Evolutionary conservation across 1,284 basidiomycete genomes (phyloP), one percentile per base, ranked within the genome.

Genomic region (Ganoderma sinense): DNA sequence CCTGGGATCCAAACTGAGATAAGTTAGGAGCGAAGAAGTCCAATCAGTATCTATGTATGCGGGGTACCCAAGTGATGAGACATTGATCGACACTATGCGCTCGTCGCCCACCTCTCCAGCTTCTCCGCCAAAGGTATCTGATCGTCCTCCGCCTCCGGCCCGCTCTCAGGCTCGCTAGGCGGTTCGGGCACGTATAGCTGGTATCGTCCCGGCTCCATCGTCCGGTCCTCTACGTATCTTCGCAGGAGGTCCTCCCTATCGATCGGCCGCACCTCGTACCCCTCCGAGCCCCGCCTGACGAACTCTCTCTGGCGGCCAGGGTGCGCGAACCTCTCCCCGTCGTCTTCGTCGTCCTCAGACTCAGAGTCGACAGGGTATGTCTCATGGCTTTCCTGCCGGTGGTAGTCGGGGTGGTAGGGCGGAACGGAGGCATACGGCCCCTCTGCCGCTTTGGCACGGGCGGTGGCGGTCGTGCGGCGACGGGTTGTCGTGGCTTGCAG

Each of bases 231-330:
- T n/a, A 94, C 78, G 78, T 91, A 90, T 64, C 83, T 81, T 67
- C 77, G 81, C 41, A 94, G 78, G 80, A 93, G 84, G 63, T 85
- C 86, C 75, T 93, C 91, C 66, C 92, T 82, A 65, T 87, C 83
- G 60, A 88, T 81, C 11, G 86, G 80, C 51, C 82, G 85, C 62
- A 94, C 88, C 77, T 95, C 94, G 75, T 89, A 92, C 4, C 94
- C 94, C 81, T 95, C 94, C 20, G 93, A 94, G 20, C 94, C 94
- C 51, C 88, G 82, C 65, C 94, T 84, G 51, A 93, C 81, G 59
- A 73, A 74, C 56, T 72, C 74, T 11, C 69, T 67, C 62, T 62
- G 80, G 31, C 72, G 71, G 11, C 66, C 73, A 40, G 31, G 59
- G 36, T 33, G 62, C 45, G 61, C 73, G 69, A 69, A 76, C 66